Evolutionary conservation across 108 stramenopile species (phyloP).

Genomic region (Conticribra weissflogii): DNA sequence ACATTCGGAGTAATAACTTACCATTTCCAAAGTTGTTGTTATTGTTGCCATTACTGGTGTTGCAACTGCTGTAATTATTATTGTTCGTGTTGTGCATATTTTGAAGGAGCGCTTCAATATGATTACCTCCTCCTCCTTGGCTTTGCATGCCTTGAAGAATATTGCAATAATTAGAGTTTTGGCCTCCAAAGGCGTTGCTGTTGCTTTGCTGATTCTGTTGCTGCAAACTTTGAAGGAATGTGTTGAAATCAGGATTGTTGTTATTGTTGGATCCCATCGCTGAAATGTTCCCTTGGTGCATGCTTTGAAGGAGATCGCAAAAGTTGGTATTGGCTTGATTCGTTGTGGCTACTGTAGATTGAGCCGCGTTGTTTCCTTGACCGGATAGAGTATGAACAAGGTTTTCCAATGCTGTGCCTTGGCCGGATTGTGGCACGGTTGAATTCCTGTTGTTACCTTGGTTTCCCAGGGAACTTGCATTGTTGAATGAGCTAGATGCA

Average conservation of each 20-base stretch:
- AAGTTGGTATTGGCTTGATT: slow-evolving; percentile 58
- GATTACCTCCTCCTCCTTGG: slow-evolving; percentile 2
- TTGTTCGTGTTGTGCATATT: slow-evolving; percentile 26
- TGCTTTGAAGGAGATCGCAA: slow-evolving; percentile 56
- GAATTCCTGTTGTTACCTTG: slow-evolving; percentile 1
- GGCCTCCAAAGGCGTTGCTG: neutral
- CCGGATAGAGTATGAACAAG: neutral
- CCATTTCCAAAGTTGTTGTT: slow-evolving; percentile 12
- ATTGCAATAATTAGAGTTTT: slow-evolving; percentile 7
- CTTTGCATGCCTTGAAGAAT: slow-evolving; percentile 34
- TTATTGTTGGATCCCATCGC: slow-evolving; percentile 1
- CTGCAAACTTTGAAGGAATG: slow-evolving; percentile 16
- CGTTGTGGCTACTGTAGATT: slow-evolving; percentile 1
- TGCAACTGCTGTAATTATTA: neutral
- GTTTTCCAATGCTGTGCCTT: slow-evolving; percentile 8
- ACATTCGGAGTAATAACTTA: neutral
- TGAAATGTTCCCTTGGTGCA: slow-evolving; percentile 27
- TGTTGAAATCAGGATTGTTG: slow-evolving; percentile 3
- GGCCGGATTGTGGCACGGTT: slow-evolving; percentile 29
- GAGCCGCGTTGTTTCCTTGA: neutral
- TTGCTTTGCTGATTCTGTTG: slow-evolving; percentile 3
- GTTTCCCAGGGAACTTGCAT: neutral
- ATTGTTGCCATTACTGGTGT: slow-evolving; percentile 1
- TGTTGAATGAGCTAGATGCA: neutral
- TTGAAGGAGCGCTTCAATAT: slow-evolving; percentile 22